A percentile compares a stretch with the other conserved stretches of the same genome.
phyloP scores from a whole-genome alignment of 331 rosid species.

The Quercus tomentella region DNA sequence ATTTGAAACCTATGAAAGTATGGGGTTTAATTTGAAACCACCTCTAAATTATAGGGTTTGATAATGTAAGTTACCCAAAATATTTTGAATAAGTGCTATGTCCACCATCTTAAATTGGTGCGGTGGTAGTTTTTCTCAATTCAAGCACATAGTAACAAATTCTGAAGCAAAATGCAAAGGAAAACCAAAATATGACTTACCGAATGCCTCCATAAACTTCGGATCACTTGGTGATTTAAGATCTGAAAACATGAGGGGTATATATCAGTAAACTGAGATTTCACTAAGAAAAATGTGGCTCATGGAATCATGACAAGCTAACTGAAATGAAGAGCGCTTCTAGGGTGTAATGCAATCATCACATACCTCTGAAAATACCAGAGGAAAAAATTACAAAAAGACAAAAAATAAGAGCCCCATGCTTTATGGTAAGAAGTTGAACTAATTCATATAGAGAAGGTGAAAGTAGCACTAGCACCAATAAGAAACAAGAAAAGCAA shows the following conservation, averaged over 20 bases:
- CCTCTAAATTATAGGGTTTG: too few species aligned
- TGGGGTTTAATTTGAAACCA: too few species aligned
- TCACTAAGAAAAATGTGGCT: neutral
- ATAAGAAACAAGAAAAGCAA: too few species aligned
- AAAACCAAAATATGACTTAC: slow-evolving; percentile 35
- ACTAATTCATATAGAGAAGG: neutral
- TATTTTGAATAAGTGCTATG: neutral
- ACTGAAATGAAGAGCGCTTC: neutral
- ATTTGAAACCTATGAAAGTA: too few species aligned
- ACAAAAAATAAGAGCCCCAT: neutral
- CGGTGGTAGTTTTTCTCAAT: slow-evolving; percentile 1
- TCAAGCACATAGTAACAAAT: slow-evolving; percentile 11
- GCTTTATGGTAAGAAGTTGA: neutral
- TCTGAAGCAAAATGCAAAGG: slow-evolving; percentile 1
- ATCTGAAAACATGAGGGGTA: slow-evolving; percentile 41
- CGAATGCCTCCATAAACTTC: slow-evolving; percentile 91
- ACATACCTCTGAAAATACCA: neutral
- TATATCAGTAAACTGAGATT: neutral
- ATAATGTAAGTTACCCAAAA: too few species aligned
- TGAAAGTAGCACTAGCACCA: too few species aligned
- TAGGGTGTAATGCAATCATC: neutral
- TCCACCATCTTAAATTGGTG: neutral
- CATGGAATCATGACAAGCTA: neutral
- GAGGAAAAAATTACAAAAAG: neutral
- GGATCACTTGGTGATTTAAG: slow-evolving; percentile 84